phyloP scores from a whole-genome alignment of 2,329 filamentous ascomycete species.

The Claviceps purpurea region DNA sequence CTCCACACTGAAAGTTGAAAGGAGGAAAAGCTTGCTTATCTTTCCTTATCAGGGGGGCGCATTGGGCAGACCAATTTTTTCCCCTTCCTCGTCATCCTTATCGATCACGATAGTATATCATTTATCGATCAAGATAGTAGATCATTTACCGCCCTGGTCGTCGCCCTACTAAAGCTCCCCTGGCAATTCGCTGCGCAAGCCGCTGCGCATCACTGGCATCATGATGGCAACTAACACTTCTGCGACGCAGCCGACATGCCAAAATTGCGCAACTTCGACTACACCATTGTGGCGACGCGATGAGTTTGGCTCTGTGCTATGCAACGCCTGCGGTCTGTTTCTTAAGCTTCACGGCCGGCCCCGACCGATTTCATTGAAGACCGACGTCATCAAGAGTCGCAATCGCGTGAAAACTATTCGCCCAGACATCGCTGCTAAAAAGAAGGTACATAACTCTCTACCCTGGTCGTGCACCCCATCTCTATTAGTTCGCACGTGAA shows the following conservation, averaged over 20 bases:
- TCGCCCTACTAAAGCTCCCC: conserved; percentile 12
- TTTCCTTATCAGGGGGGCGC: conserved; percentile 22
- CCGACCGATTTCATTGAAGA: conserved; percentile 92
- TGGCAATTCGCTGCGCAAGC: conserved; percentile 14
- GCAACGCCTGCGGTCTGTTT: conserved; percentile 96
- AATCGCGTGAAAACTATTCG: conserved; percentile 88
- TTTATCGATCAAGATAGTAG: conserved; percentile 20
- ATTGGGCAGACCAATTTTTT: conserved; percentile 18
- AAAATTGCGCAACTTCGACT: conserved; percentile 91
- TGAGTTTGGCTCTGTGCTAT: conserved; percentile 87
- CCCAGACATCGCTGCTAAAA: conserved; percentile 64
- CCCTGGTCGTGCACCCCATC: neutral
- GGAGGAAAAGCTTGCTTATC: conserved; percentile 14
- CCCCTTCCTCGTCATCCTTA: conserved; percentile 23
- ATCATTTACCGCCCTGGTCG: conserved; percentile 17
- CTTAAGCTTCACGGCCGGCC: conserved; percentile 91
- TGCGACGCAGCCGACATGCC: conserved; percentile 77
- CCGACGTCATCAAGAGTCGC: conserved; percentile 97
- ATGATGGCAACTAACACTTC: conserved; percentile 46
- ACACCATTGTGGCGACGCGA: conserved; percentile 96
- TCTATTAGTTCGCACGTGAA: neutral
- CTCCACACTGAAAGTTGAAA: neutral
- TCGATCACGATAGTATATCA: conserved; percentile 23
- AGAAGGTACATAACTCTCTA: conserved; percentile 50
- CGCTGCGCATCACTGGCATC: conserved; percentile 17